Percentiles rank a stretch among this genome's conserved stretches.
These are phyloP conservation scores for Cynanchum wilfordii DNA, from an alignment of 257 asterid genomes.

Conservation along the genomic window DNA sequence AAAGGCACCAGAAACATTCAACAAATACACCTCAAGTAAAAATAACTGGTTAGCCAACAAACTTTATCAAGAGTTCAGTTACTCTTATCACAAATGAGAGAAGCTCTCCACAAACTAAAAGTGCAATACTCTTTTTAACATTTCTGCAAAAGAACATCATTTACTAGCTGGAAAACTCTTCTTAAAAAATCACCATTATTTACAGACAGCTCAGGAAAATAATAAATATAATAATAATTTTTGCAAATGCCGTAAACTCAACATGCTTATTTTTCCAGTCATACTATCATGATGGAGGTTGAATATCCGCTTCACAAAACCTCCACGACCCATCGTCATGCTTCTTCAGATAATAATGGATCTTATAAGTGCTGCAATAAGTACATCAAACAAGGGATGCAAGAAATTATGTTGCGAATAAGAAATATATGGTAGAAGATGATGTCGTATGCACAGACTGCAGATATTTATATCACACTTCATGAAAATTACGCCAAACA, in stretches of 20 bases:
- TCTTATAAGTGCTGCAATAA: conserved; percentile 78
- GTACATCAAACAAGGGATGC: conserved; percentile 1
- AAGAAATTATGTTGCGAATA: not conserved
- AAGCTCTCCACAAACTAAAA: not conserved
- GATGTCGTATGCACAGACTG: not conserved
- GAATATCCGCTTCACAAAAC: conserved; percentile 67
- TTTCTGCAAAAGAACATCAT: not conserved
- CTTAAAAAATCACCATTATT: not conserved
- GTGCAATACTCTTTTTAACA: not conserved
- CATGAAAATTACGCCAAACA: not conserved
- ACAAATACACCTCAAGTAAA: too few species aligned
- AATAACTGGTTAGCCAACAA: not conserved
- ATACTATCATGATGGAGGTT: conserved; percentile 35
- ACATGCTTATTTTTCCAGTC: conserved; percentile 8
- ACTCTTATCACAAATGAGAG: not conserved
- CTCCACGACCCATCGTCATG: conserved; percentile 85
- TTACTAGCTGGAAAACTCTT: not conserved
- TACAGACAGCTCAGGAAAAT: conserved; percentile 16
- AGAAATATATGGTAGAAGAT: not conserved
- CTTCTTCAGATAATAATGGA: conserved; percentile 72
- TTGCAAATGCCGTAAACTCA: conserved; percentile 7
- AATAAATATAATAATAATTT: not conserved
- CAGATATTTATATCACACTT: not conserved
- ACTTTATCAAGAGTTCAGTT: conserved; percentile 1
- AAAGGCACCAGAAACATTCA: too few species aligned